Evolutionary conservation across 495 filamentous ascomycete genomes (phyloP).

Genomic region (Penicillium arizonense): DNA sequence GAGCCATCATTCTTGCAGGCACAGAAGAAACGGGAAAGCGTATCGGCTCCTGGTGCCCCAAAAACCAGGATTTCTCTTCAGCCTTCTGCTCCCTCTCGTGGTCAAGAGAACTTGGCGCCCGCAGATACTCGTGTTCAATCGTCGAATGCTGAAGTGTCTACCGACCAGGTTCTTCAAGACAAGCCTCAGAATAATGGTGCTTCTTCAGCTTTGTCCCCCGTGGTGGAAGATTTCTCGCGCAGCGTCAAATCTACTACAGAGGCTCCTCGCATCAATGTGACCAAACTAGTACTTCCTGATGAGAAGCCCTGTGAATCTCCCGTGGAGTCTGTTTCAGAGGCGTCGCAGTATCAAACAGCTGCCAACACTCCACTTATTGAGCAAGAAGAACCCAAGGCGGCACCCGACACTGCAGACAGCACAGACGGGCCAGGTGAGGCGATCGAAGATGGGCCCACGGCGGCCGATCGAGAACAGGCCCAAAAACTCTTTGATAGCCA

Average conservation of each 20-base stretch:
- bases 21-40: slow-evolving; percentile 29
- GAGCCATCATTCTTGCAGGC: slow-evolving; percentile 13
- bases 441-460: slow-evolving; percentile 43
- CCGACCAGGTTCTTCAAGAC: slow-evolving; percentile 22
- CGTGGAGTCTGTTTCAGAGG: slow-evolving; percentile 37
- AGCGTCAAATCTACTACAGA: slow-evolving; percentile 21
- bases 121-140: slow-evolving; percentile 47
- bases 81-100: slow-evolving; percentile 19
- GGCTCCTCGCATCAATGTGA: slow-evolving; percentile 16
- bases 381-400: slow-evolving; percentile 27
- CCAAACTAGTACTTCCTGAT: slow-evolving; percentile 19
- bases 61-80: slow-evolving; percentile 30
- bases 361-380: slow-evolving; percentile 39
- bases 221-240: slow-evolving; percentile 31
- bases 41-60: slow-evolving; percentile 16
- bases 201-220: slow-evolving; percentile 27
- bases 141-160: slow-evolving; percentile 17
- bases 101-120: slow-evolving; percentile 48
- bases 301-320: slow-evolving; percentile 26
- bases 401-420: slow-evolving; percentile 17
- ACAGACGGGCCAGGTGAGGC: slow-evolving; percentile 22
- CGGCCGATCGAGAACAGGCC: slow-evolving; percentile 66
- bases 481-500: slow-evolving; percentile 83
- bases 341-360: slow-evolving; percentile 49
- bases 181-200: slow-evolving; percentile 19